Evolutionary conservation across 1,139 yeast species (phyloP).

Genomic region (Candida sojae): DNA sequence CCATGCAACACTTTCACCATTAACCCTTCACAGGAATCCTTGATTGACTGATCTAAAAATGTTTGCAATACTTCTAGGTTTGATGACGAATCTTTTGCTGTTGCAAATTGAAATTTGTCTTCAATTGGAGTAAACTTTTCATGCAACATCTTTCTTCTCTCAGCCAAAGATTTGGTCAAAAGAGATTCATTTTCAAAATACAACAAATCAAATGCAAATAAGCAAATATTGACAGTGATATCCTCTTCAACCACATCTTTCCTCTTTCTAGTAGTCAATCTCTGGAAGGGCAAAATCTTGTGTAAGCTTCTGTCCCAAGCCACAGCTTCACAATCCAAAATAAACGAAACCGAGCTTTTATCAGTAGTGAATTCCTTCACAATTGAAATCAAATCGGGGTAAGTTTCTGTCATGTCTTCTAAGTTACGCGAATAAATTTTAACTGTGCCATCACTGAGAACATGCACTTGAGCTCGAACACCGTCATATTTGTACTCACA

Average conservation of each 20-base stretch:
- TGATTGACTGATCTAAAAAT: conserved; percentile 88
- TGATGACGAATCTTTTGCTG: conserved; percentile 69
- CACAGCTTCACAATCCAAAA: conserved; percentile 97
- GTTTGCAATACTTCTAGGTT: conserved; percentile 77
- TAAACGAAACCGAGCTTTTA: conserved; percentile 51
- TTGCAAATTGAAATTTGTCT: conserved; percentile 85
- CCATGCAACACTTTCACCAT: conserved; percentile 93
- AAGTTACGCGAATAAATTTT: conserved; percentile 89
- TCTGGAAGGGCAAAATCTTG: conserved; percentile 90
- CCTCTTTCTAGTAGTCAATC: conserved; percentile 87
- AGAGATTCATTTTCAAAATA: conserved; percentile 72
- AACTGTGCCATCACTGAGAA: conserved; percentile 65
- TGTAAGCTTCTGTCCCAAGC: conserved; percentile 85
- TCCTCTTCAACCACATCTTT: conserved; percentile 88
- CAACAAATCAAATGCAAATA: conserved; percentile 87
- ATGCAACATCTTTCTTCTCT: conserved; percentile 64
- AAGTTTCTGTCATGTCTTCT: conserved; percentile 95
- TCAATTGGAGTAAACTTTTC: conserved; percentile 60
- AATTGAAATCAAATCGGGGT: conserved; percentile 83
- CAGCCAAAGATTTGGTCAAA: conserved; percentile 65
- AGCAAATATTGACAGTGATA: conserved; percentile 86
- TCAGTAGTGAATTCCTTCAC: conserved; percentile 58
- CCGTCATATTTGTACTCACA: conserved; percentile 98
- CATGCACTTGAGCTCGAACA: conserved; percentile 94
- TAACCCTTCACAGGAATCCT: conserved; percentile 91